Conservation (phyloP, 495 filamentous ascomycete genomes). For the Trichodelitschia bisporula region DNA sequence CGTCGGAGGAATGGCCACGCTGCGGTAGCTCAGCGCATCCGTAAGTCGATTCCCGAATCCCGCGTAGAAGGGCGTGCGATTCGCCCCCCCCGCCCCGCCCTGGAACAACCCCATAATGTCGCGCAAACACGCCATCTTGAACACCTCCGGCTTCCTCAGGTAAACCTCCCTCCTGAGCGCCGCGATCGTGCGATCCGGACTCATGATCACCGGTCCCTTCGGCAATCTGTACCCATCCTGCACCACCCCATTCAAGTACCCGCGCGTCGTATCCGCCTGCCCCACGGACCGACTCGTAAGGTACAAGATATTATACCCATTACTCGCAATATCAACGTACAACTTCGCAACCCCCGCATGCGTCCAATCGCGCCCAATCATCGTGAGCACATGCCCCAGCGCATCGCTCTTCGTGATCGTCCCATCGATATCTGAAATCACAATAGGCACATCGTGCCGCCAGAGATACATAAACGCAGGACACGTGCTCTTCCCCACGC, state of each 20-base stretch:
- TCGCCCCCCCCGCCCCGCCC: slow-evolving; percentile 5
- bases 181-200: slow-evolving; percentile 89
- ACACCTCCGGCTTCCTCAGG: slow-evolving; percentile 86
- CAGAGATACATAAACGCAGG: slow-evolving; percentile 81
- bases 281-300: slow-evolving; percentile 85
- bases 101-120: slow-evolving; percentile 80
- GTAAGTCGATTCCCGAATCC: slow-evolving; percentile 95
- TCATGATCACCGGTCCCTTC: slow-evolving; percentile 79
- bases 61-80: slow-evolving; percentile 57
- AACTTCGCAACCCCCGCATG: slow-evolving; percentile 90
- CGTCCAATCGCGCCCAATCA: slow-evolving; percentile 97
- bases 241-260: slow-evolving; percentile 70
- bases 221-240: slow-evolving; percentile 76
- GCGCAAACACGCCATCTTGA: slow-evolving; percentile 95
- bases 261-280: slow-evolving; percentile 72
- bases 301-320: slow-evolving; percentile 98
- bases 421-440: slow-evolving; percentile 96
- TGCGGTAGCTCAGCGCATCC: slow-evolving; percentile 85
- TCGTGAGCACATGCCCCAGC: slow-evolving; percentile 88
- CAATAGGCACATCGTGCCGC: slow-evolving; percentile 70
- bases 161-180: slow-evolving; percentile 86
- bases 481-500: slow-evolving; percentile 82
- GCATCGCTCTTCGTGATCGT: slow-evolving; percentile 99
- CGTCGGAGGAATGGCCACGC: slow-evolving; percentile 78
- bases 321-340: slow-evolving; percentile 83